These are phyloP conservation scores for Amaranthus hypochondriacus DNA, from an alignment of 148 eudicot genomes.

Conservation along the genomic window DNA sequence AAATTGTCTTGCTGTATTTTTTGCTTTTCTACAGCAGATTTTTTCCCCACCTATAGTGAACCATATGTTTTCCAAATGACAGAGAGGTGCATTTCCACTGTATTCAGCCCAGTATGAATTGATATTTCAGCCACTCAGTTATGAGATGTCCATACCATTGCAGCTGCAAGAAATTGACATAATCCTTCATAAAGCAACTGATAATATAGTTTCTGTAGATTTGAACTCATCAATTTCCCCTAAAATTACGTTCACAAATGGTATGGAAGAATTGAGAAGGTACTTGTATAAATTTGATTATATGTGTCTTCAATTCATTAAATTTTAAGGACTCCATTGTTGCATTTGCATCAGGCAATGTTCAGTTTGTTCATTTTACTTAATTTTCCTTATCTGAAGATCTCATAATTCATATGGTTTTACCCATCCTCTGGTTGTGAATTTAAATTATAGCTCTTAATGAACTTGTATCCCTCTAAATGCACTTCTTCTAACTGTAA, in stretches of 20 bases:
- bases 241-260: constrained; percentile 52
- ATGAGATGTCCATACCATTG: constrained; percentile 55
- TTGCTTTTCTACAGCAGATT: constrained; percentile 16
- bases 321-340: not conserved
- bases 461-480: too few species aligned
- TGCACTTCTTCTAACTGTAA: not conserved
- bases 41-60: constrained; percentile 18
- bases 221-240: constrained; percentile 43
- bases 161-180: constrained; percentile 71
- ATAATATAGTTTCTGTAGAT: constrained; percentile 74
- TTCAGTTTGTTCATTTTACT: too few species aligned
- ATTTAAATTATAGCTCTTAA: too few species aligned
- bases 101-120: constrained; percentile 49
- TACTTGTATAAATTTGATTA: constrained; percentile 1
- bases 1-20: constrained; percentile 10
- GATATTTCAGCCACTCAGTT: constrained; percentile 80
- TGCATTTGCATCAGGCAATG: not conserved
- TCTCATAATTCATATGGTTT: too few species aligned
- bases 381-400: too few species aligned
- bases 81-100: constrained; percentile 97
- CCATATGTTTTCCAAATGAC: constrained; percentile 39
- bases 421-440: too few species aligned
- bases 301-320: not conserved
- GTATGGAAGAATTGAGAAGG: constrained; percentile 62
- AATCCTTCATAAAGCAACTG: constrained; percentile 89